A percentile compares a stretch with the other conserved stretches of the same genome.
Evolutionary conservation across 2,329 filamentous ascomycete genomes (phyloP).

Genomic region (Xylaria sp.): DNA sequence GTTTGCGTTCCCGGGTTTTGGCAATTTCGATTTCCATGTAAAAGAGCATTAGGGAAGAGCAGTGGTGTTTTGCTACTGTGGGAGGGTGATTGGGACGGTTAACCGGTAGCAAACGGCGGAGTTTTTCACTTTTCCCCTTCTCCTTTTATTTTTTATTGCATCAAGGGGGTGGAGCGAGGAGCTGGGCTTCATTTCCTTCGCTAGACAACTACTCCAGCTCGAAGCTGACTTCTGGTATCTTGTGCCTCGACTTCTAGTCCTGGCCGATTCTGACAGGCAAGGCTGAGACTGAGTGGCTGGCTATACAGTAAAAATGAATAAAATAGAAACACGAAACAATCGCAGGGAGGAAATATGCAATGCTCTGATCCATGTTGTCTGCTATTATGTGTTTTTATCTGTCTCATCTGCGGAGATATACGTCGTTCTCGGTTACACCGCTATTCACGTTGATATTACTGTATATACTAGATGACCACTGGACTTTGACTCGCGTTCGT

Average conservation of each 20-base stretch:
- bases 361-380: background rate
- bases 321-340: slow-evolving; percentile 28
- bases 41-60: slow-evolving; percentile 38
- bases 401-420: background rate
- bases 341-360: background rate
- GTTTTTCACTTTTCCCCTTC: slow-evolving; percentile 8
- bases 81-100: slow-evolving; percentile 31
- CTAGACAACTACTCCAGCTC: slow-evolving; percentile 11
- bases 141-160: slow-evolving; percentile 33
- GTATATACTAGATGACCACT: too few relatives aligned
- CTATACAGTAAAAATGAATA: slow-evolving; percentile 1
- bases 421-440: background rate
- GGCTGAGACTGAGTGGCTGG: background rate
- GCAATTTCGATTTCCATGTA: slow-evolving; percentile 27
- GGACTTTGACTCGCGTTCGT: too few relatives aligned
- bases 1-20: slow-evolving; percentile 28
- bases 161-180: slow-evolving; percentile 42
- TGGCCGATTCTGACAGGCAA: background rate
- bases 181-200: slow-evolving; percentile 22
- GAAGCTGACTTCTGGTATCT: slow-evolving; percentile 8
- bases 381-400: background rate
- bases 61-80: slow-evolving; percentile 33
- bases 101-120: slow-evolving; percentile 30
- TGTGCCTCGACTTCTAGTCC: background rate
- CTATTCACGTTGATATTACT: background rate